Evolutionary conservation across 148 eudicot species (phyloP).

Genomic region (Chenopodium suecicum): DNA sequence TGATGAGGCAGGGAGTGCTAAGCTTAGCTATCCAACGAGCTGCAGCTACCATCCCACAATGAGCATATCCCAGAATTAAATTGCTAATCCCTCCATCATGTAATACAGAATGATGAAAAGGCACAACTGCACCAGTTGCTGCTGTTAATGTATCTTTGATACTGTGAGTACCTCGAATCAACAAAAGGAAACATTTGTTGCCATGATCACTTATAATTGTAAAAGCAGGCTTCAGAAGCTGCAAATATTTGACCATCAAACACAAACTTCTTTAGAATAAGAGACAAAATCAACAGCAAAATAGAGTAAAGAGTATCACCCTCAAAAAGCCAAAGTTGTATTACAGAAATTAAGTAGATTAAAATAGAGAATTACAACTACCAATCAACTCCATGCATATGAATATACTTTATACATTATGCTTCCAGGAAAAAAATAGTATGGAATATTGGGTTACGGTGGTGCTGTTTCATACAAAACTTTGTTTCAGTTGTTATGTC

Average conservation of each 20-base stretch:
- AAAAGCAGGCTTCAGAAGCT: conserved; percentile 97
- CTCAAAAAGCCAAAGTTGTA: not conserved
- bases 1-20: conserved; percentile 65
- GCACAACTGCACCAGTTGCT: conserved; percentile 92
- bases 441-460: not conserved
- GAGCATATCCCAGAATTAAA: conserved; percentile 89
- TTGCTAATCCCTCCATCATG: conserved; percentile 90
- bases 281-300: not conserved
- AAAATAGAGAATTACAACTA: not conserved
- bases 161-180: conserved; percentile 97
- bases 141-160: conserved; percentile 95
- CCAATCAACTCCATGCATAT: not conserved
- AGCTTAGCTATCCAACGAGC: conserved; percentile 98
- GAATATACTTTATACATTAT: not conserved
- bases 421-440: not conserved
- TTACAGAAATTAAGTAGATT: not conserved
- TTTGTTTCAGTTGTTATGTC: not conserved
- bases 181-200: conserved; percentile 69
- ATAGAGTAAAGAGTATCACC: not conserved
- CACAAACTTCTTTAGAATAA: conserved; percentile 10
- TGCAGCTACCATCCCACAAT: conserved; percentile 99
- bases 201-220: conserved; percentile 72
- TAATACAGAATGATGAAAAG: conserved; percentile 93
- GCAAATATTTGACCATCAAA: conserved; percentile 25
- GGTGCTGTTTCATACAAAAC: not conserved